A percentile compares a stretch with the other conserved stretches of the same genome.
Conservation (phyloP, 2,329 filamentous ascomycete species). For the Phaeosphaeriaceae sp. region DNA sequence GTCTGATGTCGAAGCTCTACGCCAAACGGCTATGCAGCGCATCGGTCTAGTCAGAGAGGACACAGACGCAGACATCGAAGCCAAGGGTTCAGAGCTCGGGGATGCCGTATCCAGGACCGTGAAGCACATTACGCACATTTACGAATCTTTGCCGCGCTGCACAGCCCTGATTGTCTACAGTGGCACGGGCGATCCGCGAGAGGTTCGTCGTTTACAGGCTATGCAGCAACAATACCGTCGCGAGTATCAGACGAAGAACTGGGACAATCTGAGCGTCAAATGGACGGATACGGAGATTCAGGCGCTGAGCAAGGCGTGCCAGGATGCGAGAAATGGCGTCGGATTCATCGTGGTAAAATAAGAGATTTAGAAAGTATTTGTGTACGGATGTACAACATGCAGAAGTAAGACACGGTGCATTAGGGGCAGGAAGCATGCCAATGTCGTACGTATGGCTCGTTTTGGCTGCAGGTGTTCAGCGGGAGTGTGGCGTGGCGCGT, state of each 20-base stretch:
- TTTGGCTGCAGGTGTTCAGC: conserved; percentile 1
- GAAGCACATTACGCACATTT: conserved; percentile 59
- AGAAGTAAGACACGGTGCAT: conserved; percentile 31
- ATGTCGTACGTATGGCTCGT: conserved; percentile 8
- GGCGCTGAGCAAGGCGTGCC: conserved; percentile 62
- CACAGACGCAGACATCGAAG: conserved; percentile 26
- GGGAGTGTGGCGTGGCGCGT: conserved; percentile 16
- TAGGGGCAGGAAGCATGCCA: conserved; percentile 16
- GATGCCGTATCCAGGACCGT: conserved; percentile 59
- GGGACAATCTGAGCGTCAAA: conserved; percentile 67
- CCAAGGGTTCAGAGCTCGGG: conserved; percentile 47
- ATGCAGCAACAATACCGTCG: conserved; percentile 63
- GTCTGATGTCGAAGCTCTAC: conserved; percentile 44
- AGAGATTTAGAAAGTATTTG: conserved; percentile 33
- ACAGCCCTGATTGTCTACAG: conserved; percentile 69
- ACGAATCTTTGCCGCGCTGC: conserved; percentile 63
- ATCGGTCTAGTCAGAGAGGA: conserved; percentile 26
- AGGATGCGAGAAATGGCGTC: conserved; percentile 63
- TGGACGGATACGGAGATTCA: conserved; percentile 72
- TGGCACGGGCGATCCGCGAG: conserved; percentile 68
- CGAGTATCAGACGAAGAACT: conserved; percentile 67
- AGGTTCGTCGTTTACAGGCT: conserved; percentile 62
- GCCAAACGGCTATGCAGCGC: conserved; percentile 33
- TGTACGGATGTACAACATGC: conserved; percentile 34
- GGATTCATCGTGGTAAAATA: conserved; percentile 67